Percentiles rank a stretch among this genome's conserved stretches.
Evolutionary conservation across 768 basidiomycete genomes (phyloP).

Genomic region (Leccinum uliginosum): DNA sequence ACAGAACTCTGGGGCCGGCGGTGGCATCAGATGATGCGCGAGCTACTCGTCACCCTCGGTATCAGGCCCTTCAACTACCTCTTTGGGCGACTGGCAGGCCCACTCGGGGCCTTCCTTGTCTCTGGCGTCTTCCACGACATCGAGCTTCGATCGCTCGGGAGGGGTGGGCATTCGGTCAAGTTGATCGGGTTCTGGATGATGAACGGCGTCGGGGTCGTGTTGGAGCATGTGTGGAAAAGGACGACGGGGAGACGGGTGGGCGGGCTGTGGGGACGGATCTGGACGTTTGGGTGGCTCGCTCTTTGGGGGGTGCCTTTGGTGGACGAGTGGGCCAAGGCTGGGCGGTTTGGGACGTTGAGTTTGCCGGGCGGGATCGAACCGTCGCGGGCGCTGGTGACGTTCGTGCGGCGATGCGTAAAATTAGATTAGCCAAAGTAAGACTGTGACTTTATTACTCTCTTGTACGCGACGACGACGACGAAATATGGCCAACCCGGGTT

Average conservation of each 20-base stretch:
- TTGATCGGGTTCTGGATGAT: constrained; percentile 51
- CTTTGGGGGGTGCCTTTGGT: constrained; percentile 44
- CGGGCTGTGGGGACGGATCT: constrained; percentile 46
- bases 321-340: constrained; percentile 31
- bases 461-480: too few relatives aligned
- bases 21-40: constrained; percentile 68
- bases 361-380: constrained; percentile 16
- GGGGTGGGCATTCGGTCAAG: constrained; percentile 39
- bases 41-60: constrained; percentile 48
- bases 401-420: constrained; percentile 2
- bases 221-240: constrained; percentile 45
- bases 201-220: constrained; percentile 47
- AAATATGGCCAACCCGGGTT: constrained; percentile 26
- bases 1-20: constrained; percentile 56
- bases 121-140: constrained; percentile 58
- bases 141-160: constrained; percentile 52
- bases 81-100: constrained; percentile 45
- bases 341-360: constrained; percentile 8
- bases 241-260: constrained; percentile 39
- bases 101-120: constrained; percentile 54
- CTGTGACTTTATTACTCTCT: too few relatives aligned
- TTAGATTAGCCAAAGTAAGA: too few relatives aligned
- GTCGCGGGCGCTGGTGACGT: constrained; percentile 26
- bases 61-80: constrained; percentile 39
- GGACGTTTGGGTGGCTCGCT: constrained; percentile 47